Evolutionary conservation across 1,139 yeast genomes (phyloP).

Genomic region (Candida sp.): DNA sequence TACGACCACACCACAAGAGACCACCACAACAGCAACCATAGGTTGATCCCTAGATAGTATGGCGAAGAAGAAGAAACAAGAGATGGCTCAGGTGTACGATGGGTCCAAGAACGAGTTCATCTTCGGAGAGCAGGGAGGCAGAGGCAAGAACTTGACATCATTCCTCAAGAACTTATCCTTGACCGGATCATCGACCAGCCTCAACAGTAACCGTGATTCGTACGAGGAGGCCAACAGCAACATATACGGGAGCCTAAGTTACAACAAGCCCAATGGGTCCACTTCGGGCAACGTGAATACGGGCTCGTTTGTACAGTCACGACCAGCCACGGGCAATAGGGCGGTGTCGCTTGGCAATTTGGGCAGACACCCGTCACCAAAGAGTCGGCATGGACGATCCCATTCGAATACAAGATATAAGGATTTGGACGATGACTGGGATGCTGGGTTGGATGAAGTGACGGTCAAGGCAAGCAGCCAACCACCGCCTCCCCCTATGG

Average conservation of each 20-base stretch:
- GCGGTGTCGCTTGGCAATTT: constrained; percentile 20
- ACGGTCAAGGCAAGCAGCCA: constrained; percentile 9
- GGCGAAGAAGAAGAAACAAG: constrained; percentile 52
- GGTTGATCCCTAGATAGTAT: background rate
- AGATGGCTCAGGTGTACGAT: constrained; percentile 63
- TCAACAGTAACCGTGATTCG: constrained; percentile 8
- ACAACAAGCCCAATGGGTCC: constrained; percentile 18
- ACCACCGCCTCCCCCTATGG: constrained; percentile 23
- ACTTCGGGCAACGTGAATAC: constrained; percentile 15
- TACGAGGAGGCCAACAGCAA: constrained; percentile 37
- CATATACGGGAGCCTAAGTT: constrained; percentile 45
- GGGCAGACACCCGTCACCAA: constrained; percentile 1
- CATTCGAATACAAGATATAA: constrained; percentile 35
- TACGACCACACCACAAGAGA: no score
- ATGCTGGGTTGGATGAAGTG: constrained; percentile 73
- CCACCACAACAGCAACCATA: no score
- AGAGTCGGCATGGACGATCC: constrained; percentile 11
- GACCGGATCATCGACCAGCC: constrained; percentile 20
- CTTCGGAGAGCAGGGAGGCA: constrained; percentile 72
- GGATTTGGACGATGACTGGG: constrained; percentile 93
- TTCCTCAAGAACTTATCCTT: constrained; percentile 57
- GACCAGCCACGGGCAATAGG: constrained; percentile 21
- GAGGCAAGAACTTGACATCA: constrained; percentile 64
- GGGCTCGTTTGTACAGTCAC: constrained; percentile 19
- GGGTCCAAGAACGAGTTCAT: constrained; percentile 58